Evolutionary conservation across 306 rosid species (phyloP), one percentile per base, ranked within the genome.

Genomic region (Rosa rugosa): DNA sequence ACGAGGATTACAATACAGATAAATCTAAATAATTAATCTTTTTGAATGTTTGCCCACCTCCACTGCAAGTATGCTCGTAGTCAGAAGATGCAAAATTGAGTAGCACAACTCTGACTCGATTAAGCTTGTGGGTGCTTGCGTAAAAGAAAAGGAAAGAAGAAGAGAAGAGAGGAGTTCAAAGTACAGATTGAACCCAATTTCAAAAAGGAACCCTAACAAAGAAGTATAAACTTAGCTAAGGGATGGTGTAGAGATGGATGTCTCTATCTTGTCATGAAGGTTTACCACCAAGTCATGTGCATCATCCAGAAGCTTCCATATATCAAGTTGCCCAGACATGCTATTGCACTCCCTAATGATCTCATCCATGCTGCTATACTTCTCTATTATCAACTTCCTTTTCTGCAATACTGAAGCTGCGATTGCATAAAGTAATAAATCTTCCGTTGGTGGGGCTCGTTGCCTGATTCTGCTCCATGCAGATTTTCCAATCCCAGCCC

Each of bases 291-390:
- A 85, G 83, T 84, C 85, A 76, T 96, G 99, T 20, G 99, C 99
- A 88, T 91, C 99, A 75, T 96, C 99, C 45, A 96, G 88, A 71
- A 96, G 94, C 78, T 96, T 96, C 99, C 99, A 96, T 80, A 96
- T 89, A 85, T 96, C 97, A 22, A 96, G 96, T 44, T 89, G 97
- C 72, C 99, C 99, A 0, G 99, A 84, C 98, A 96, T 96, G 88
- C 98, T 89, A 77, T 96, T 96, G 79, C 99, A 96, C 82, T 96
- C 99, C 90, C 97, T 90, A 25, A 96, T 80, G 81, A 96, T 96
- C 83, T 96, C 99, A 11, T 96, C 99, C 99, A 96, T 96, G 93
- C 99, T 93, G 91, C 97, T 88, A 69, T 96, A 96, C 87, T 84
- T 93, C 80, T 96, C 98, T 42, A 93, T 90, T 16, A 96, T 96